Percentiles rank a stretch among this genome's conserved stretches.
Evolutionary conservation across 2,329 filamentous ascomycete species (phyloP).

Genomic region (Paraconiothyrium brasiliense): DNA sequence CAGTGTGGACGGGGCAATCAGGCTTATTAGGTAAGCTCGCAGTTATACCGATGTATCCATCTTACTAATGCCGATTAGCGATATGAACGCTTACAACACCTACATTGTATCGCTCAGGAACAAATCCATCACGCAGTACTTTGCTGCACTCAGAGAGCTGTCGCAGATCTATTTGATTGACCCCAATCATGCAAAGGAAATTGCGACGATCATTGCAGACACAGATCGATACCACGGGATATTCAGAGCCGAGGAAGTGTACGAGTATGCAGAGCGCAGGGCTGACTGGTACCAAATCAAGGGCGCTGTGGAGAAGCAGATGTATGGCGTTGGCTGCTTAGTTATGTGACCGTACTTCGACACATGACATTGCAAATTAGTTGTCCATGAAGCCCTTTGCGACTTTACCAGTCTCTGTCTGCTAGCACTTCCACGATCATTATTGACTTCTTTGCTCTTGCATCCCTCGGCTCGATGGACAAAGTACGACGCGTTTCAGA

Average conservation of each 20-base stretch:
- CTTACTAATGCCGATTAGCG: slow-evolving; percentile 61
- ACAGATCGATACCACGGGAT: slow-evolving; percentile 89
- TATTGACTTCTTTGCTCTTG: no score
- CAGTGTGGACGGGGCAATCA: slow-evolving; percentile 87
- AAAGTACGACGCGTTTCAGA: no score
- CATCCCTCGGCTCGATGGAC: no score
- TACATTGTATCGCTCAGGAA: slow-evolving; percentile 86
- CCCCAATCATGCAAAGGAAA: slow-evolving; percentile 85
- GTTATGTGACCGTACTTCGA: slow-evolving; percentile 71
- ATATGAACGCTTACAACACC: slow-evolving; percentile 92
- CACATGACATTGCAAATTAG: not conserved
- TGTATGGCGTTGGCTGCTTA: slow-evolving; percentile 92
- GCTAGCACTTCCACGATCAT: no score
- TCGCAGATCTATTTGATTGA: slow-evolving; percentile 96
- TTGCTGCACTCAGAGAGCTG: slow-evolving; percentile 88
- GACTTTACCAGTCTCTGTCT: not conserved
- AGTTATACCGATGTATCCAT: slow-evolving; percentile 1
- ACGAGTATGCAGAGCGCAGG: slow-evolving; percentile 92
- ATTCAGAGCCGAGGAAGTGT: slow-evolving; percentile 94
- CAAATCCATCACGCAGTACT: slow-evolving; percentile 85
- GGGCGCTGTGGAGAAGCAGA: slow-evolving; percentile 88
- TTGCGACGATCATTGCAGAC: slow-evolving; percentile 94
- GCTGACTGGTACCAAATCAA: slow-evolving; percentile 96
- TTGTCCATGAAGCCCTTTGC: not conserved
- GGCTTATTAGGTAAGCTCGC: slow-evolving; percentile 74